Evolutionary conservation across 495 filamentous ascomycete genomes (phyloP), one percentile per base, ranked within the genome.

Genomic region (Penicillium flavigenum): DNA sequence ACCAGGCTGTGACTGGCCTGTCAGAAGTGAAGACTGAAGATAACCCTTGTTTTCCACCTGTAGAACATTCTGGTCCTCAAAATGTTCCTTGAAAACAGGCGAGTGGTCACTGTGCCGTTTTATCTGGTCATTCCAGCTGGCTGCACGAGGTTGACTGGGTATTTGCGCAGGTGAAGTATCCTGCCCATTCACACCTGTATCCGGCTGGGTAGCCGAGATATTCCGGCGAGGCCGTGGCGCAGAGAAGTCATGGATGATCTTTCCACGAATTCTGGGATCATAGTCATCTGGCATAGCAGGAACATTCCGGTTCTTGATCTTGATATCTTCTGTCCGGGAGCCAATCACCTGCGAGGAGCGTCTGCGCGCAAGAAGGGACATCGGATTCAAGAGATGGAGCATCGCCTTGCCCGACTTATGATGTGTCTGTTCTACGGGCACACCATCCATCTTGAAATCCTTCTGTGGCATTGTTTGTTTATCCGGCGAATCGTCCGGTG

Each of bases 241-340:
- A 62, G 89, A 93, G 60, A 97, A 97, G 69, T 97, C 92, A 71
- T 97, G 92, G 8, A 97, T 83, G 32, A 86, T 81, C 10, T 86
- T 93, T 27, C 92, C 92, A 42, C 83, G 82, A 62, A 97, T 97
- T 42, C 91, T 74, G 17, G 90, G 90, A 64, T 96, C 92, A 62
- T 91, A 93, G 56, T 88, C 81, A 54, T 86, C 86, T 9, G 84
- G 84, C 27, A 88, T 81, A 4, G 80, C 73, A 5, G 86, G 82
- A n/a, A 85, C 66, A 47, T 79, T 75, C 11, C 78, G 66, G 26
- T 80, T 76, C 4, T 72, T 67, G 5, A 76, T 68, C 36, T 71
- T 78, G 38, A 81, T 70, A 65, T 70, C 83, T 61, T 76, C 84
- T 67, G 66, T 74, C 6, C 72, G 71, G 32, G 70, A 62, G 12